phyloP scores from a whole-genome alignment of 129 eudicot species.

The Calendula officinalis region DNA sequence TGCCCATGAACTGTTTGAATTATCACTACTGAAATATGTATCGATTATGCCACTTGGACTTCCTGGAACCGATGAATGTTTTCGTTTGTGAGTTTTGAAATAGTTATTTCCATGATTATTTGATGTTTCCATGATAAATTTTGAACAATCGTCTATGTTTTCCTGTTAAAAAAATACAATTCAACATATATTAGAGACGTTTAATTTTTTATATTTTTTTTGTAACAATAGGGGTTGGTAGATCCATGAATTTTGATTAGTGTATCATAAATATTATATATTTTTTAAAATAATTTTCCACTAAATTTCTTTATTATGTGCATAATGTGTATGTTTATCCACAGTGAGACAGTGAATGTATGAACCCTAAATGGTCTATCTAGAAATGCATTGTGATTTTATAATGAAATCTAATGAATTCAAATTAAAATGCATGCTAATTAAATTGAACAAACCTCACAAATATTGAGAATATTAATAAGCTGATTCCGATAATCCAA shows the following conservation, averaged over 20 bases:
- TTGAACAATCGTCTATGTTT: conserved; percentile 53
- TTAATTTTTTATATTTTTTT: neutral
- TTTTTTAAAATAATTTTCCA: too few species aligned
- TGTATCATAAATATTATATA: neutral
- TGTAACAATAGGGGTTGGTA: neutral
- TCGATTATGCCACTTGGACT: conserved; percentile 80
- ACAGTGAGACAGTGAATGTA: neutral
- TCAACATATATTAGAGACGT: conserved; percentile 11
- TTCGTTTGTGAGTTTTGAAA: conserved; percentile 50
- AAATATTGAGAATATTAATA: conserved; percentile 43
- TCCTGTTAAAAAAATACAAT: conserved; percentile 49
- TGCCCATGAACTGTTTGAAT: conserved; percentile 63
- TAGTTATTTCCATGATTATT: conserved; percentile 26
- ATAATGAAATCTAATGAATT: neutral
- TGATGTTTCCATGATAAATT: conserved; percentile 50
- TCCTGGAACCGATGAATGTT: conserved; percentile 40
- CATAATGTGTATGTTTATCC: neutral
- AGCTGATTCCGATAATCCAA: conserved; percentile 53
- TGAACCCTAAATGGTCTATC: neutral
- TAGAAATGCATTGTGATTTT: neutral
- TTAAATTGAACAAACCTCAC: conserved; percentile 51
- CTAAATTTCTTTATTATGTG: neutral
- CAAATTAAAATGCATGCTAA: conserved; percentile 15
- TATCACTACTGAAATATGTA: conserved; percentile 66
- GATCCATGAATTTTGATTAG: neutral